Base-by-base conservation (phyloP, 1,284 basidiomycete species). In the Austroboletus niveus region DNA sequence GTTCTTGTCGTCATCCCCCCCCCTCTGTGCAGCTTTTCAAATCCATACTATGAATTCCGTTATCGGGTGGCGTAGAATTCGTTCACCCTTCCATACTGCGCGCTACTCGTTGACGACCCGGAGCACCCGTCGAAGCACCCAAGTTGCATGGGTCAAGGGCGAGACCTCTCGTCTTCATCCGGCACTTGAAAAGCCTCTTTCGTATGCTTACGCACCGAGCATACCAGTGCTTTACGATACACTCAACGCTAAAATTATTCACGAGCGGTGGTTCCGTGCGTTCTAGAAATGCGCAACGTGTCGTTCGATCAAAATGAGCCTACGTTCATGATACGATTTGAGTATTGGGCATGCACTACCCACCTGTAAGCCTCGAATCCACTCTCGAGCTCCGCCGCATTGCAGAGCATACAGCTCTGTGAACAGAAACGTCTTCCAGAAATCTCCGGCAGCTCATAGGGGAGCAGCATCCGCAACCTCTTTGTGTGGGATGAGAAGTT, bases 51-150 rank as follows among this genome's bases (percentile, higher is more conserved):
- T 50, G 47, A 54, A 65, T 56, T 51, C 47, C 52, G 56, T 53
- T 69, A 69, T 68, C 63, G 53, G 4, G 65, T 65, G 65, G 66
- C 61, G 65, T 55, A 29, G 47, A 61, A 56, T 61, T 65, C 61
- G 54, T 56, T 53, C 54, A 48, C 43, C 32, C 39, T 65, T 67
- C 64, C 36, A 62, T 56, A 49, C 64, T 65, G 66, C 66, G 52
- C 45, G 41, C 49, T 47, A n/a, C 31, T 56, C 46, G 52, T 52
- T 39, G 48, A 54, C 32, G 47, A 38, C 34, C 48, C 42, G 49
- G 39, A 42, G 43, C 48, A 44, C 54, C 43, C 42, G 46, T 42
- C 54, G 52, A 24, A 44, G 60, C 58, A 53, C 49, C 56, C 15
- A 51, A 48, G 47, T 51, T 60, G 45, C 55, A 60, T 66, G 67